Conservation (phyloP, 148 eudicot species). For the Pouteria glomerata region DNA sequence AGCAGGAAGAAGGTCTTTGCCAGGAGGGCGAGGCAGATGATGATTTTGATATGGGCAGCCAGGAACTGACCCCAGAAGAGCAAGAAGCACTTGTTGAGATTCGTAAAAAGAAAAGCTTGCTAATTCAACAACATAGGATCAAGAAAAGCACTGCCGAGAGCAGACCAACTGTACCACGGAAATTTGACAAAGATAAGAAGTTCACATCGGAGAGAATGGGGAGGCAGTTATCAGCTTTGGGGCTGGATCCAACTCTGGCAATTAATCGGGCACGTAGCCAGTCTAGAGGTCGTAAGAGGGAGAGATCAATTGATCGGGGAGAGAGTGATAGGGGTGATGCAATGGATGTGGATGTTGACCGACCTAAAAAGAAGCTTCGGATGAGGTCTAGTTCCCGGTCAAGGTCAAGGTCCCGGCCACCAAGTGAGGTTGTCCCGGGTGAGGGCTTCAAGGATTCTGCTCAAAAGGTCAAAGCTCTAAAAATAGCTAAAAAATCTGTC, state of each 20-base stretch:
- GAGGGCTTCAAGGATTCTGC: slow-evolving; percentile 66
- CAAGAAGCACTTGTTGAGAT: slow-evolving; percentile 62
- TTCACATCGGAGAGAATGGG: slow-evolving; percentile 79
- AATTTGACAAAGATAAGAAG: slow-evolving; percentile 63
- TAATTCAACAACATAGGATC: slow-evolving; percentile 73
- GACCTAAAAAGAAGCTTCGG: slow-evolving; percentile 58
- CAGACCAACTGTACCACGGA: slow-evolving; percentile 64
- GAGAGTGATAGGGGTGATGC: slow-evolving; percentile 28
- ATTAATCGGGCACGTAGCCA: slow-evolving; percentile 63
- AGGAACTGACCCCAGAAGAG: slow-evolving; percentile 62
- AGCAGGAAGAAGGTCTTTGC: slow-evolving; percentile 70
- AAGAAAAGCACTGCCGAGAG: slow-evolving; percentile 85
- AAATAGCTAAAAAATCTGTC: slow-evolving; percentile 36
- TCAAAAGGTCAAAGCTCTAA: slow-evolving; percentile 71
- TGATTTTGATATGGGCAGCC: slow-evolving; percentile 76
- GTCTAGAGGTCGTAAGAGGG: slow-evolving; percentile 88
- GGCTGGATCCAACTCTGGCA: slow-evolving; percentile 69
- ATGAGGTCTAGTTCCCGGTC: slow-evolving; percentile 45
- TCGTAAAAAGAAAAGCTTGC: slow-evolving; percentile 71
- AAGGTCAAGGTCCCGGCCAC: slow-evolving; percentile 61
- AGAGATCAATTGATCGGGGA: slow-evolving; percentile 44
- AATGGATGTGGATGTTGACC: slow-evolving; percentile 62
- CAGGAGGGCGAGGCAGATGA: slow-evolving; percentile 61
- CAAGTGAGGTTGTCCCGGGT: slow-evolving; percentile 61
- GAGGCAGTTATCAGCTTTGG: slow-evolving; percentile 58